Percentiles rank a stretch among this genome's conserved stretches.
phyloP scores from a whole-genome alignment of 441 rosid genomes.

The Pelargonium fulgidum region DNA sequence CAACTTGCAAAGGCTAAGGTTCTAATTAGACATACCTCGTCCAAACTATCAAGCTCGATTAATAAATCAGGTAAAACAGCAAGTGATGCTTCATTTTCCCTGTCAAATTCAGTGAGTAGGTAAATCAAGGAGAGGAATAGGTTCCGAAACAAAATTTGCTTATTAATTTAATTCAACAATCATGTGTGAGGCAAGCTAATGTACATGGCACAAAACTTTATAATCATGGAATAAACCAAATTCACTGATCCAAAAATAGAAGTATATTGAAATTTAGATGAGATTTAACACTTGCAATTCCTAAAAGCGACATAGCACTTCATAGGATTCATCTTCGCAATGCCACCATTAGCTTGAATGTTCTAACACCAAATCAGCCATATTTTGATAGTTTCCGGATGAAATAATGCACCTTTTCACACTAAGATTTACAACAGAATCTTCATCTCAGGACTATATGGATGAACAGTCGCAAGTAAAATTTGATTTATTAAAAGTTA shows the following conservation, averaged over 20 bases:
- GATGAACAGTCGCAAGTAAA: neutral
- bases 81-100: slow-evolving; percentile 99
- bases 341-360: neutral
- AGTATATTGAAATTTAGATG: neutral
- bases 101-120: slow-evolving; percentile 24
- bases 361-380: too few species aligned
- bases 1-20: slow-evolving; percentile 7
- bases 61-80: slow-evolving; percentile 89
- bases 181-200: neutral
- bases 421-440: neutral
- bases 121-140: neutral
- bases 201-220: neutral
- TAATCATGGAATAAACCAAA: neutral
- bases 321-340: neutral
- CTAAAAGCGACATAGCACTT: neutral
- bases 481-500: neutral
- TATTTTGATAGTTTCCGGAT: neutral
- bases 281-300: neutral
- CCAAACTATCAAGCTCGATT: slow-evolving; percentile 80
- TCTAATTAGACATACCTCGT: slow-evolving; percentile 45
- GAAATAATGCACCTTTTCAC: neutral
- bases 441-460: neutral
- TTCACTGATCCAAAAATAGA: neutral
- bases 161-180: neutral
- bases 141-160: neutral